phyloP scores from a whole-genome alignment of 163 green algal species.

The Trebouxiophyceae sp. region DNA sequence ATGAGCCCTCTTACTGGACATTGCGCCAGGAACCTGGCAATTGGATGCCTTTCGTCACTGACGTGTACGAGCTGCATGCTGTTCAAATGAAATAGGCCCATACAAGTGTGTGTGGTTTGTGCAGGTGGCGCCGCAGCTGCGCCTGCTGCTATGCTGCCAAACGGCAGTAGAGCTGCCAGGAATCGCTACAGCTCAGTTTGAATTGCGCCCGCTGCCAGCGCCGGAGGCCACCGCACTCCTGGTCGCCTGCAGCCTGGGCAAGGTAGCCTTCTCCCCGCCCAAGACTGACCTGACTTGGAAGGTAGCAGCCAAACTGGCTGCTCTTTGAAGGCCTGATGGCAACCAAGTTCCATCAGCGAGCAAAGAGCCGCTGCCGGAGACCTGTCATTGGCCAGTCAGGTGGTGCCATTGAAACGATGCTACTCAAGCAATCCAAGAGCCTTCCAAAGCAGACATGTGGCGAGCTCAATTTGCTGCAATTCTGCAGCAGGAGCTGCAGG shows the following conservation, averaged over 20 bases:
- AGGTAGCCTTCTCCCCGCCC: background rate
- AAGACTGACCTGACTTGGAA: background rate
- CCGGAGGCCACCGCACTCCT: constrained; percentile 1
- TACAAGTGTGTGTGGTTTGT: too few relatives aligned
- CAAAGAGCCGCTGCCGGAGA: background rate
- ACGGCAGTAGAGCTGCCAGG: constrained; percentile 5
- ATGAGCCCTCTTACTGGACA: background rate
- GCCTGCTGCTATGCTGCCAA: constrained; percentile 8
- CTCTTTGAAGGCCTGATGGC: too few relatives aligned
- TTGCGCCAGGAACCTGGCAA: background rate
- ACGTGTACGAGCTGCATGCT: background rate
- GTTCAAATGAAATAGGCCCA: too few relatives aligned
- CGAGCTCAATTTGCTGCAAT: too few relatives aligned
- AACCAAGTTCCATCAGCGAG: background rate
- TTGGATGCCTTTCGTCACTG: background rate
- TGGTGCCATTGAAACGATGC: constrained; percentile 2
- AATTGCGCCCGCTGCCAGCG: constrained; percentile 4
- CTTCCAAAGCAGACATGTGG: too few relatives aligned
- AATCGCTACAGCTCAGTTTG: background rate
- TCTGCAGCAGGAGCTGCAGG: too few relatives aligned
- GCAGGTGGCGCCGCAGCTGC: constrained; percentile 12
- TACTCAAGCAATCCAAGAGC: too few relatives aligned
- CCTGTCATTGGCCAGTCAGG: background rate
- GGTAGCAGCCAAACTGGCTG: background rate
- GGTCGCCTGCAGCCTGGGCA: background rate